Evolutionary conservation across 202 grass and related monocot species (phyloP).

Genomic region (Brachypodium distachyon): DNA sequence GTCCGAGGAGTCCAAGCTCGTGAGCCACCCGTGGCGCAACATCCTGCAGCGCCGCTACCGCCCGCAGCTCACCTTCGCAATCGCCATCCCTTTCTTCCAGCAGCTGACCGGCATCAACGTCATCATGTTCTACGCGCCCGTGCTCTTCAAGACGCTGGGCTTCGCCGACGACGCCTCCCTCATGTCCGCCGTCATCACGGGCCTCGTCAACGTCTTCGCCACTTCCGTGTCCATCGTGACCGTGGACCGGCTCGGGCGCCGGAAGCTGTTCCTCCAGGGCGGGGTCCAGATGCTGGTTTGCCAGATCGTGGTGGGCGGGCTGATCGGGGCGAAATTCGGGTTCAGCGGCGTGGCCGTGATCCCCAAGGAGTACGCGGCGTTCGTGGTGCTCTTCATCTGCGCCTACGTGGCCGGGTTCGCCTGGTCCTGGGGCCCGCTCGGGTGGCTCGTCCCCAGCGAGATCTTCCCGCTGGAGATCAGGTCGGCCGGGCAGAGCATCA

Average conservation of each 20-base stretch:
- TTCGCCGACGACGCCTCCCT: slow-evolving; percentile 73
- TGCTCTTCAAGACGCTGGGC: slow-evolving; percentile 79
- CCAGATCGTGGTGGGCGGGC: slow-evolving; percentile 58
- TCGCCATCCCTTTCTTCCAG: slow-evolving; percentile 72
- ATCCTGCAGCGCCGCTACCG: slow-evolving; percentile 56
- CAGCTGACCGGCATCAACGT: slow-evolving; percentile 89
- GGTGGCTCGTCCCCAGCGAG: slow-evolving; percentile 93
- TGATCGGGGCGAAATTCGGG: slow-evolving; percentile 84
- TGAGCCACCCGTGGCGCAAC: slow-evolving; percentile 66
- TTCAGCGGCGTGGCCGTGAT: slow-evolving; percentile 50
- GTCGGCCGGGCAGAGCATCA: slow-evolving; percentile 92
- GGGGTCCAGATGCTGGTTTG: slow-evolving; percentile 70
- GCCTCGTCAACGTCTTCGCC: slow-evolving; percentile 77
- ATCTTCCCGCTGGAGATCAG: slow-evolving; percentile 97
- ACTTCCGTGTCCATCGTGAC: slow-evolving; percentile 68
- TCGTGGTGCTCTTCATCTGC: slow-evolving; percentile 90
- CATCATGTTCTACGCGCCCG: slow-evolving; percentile 93
- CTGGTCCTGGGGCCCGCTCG: slow-evolving; percentile 90
- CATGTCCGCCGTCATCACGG: slow-evolving; percentile 85
- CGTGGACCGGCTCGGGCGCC: slow-evolving; percentile 65
- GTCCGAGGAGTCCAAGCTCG: slow-evolving; percentile 61
- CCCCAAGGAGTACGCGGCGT: slow-evolving; percentile 50
- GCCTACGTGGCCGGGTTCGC: slow-evolving; percentile 79
- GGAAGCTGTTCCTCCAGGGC: slow-evolving; percentile 85
- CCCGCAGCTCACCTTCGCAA: slow-evolving; percentile 57